These are phyloP conservation scores for Aureobasidium lini DNA, from an alignment of 2,329 filamentous ascomycete genomes.

Conservation along the genomic window DNA sequence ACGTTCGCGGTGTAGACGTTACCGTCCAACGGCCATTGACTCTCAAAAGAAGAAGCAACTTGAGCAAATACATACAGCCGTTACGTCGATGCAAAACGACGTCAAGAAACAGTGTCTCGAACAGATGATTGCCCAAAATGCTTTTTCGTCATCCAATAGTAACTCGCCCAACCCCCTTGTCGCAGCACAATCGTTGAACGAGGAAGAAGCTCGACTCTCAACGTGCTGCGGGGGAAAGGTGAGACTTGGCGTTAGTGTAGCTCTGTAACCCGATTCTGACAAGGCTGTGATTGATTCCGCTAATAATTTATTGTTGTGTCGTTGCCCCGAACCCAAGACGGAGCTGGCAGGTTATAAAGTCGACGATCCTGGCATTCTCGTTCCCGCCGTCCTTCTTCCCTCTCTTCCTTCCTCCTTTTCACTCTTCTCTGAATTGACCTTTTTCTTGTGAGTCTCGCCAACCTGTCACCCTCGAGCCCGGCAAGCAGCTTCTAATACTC, in stretches of 20 bases:
- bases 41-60: not conserved
- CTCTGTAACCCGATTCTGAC: slow-evolving; percentile 12
- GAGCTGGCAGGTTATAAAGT: slow-evolving; percentile 12
- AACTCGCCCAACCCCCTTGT: not conserved
- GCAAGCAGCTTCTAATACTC: not conserved
- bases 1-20: not conserved
- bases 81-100: slow-evolving; percentile 4
- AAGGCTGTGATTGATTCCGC: slow-evolving; percentile 5
- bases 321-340: slow-evolving; percentile 6
- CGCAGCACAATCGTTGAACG: not conserved
- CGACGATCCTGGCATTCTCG: slow-evolving; percentile 1
- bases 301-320: slow-evolving; percentile 12
- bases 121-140: not conserved
- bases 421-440: not conserved
- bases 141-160: slow-evolving; percentile 11
- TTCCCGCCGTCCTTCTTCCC: slow-evolving; percentile 4
- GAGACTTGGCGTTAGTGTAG: slow-evolving; percentile 6
- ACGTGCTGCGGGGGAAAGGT: slow-evolving; percentile 4
- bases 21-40: not conserved
- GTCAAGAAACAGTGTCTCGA: slow-evolving; percentile 6
- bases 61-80: slow-evolving; percentile 1
- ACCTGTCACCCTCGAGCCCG: not conserved
- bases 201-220: not conserved
- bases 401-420: not conserved
- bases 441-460: slow-evolving; percentile 4